Conservation (phyloP, 208 protist species). For the Tritrichomonas musculus region DNA sequence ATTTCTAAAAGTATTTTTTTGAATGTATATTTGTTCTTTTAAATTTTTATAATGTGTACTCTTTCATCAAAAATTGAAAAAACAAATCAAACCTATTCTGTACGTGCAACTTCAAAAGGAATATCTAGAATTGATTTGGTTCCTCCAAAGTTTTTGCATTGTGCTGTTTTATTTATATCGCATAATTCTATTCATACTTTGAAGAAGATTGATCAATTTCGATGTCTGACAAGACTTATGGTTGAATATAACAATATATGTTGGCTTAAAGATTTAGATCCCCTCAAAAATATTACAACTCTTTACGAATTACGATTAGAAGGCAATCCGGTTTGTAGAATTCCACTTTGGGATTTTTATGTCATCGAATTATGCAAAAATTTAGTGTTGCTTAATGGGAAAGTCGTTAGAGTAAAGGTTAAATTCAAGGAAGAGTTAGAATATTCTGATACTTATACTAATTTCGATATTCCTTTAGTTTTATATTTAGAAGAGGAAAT, state of each 20-base stretch:
- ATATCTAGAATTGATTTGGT: not conserved
- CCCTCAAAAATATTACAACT: not conserved
- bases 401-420: too few relatives aligned
- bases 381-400: not conserved
- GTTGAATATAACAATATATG: not conserved
- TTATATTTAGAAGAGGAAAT: too few relatives aligned
- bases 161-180: not conserved
- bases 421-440: too few relatives aligned
- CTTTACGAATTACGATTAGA: not conserved
- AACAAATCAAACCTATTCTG: too few relatives aligned
- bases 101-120: not conserved
- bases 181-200: not conserved
- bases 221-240: not conserved
- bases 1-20: too few relatives aligned
- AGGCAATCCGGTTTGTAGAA: not conserved
- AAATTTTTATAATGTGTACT: too few relatives aligned
- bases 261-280: not conserved
- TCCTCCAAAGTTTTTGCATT: not conserved
- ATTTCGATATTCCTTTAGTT: too few relatives aligned
- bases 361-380: not conserved
- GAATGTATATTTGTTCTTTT: too few relatives aligned
- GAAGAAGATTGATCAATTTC: not conserved
- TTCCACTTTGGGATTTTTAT: not conserved
- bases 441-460: too few relatives aligned
- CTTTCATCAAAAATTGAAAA: too few relatives aligned